These are phyloP conservation scores for Isoetes taiwanensis DNA, from an alignment of 75 land plant species.

Conservation along the genomic window DNA sequence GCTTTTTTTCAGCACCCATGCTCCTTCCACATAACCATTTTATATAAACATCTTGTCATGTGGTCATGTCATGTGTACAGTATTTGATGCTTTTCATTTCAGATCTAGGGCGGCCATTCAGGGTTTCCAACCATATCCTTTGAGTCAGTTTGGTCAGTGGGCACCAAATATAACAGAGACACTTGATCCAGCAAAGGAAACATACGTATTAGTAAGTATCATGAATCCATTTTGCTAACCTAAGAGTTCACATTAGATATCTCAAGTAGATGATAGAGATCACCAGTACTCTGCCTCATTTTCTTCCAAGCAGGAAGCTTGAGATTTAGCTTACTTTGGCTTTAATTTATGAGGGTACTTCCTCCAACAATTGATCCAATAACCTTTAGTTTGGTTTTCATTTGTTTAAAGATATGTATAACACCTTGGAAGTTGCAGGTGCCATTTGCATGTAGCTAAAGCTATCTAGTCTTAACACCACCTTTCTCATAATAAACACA, in stretches of 20 bases:
- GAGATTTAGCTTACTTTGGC: no score
- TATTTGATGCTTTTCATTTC: slow-evolving; percentile 1
- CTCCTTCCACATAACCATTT: not conserved
- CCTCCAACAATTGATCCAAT: not conserved
- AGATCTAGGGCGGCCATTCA: slow-evolving; percentile 70
- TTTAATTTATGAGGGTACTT: not conserved
- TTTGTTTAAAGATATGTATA: not conserved
- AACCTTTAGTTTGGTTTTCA: not conserved
- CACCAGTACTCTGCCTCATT: no score
- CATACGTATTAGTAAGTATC: slow-evolving; percentile 64
- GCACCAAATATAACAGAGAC: slow-evolving; percentile 64
- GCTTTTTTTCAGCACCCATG: no score
- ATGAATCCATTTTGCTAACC: not conserved
- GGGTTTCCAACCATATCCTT: slow-evolving; percentile 78
- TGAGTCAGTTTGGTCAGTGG: slow-evolving; percentile 85
- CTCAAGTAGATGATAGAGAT: not conserved
- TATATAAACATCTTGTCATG: no score
- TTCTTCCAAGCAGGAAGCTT: no score
- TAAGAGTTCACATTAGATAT: not conserved
- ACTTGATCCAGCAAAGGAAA: slow-evolving; percentile 73
- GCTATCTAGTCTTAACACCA: not conserved
- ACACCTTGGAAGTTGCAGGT: no score
- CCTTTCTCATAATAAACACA: not conserved
- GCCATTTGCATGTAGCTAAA: not conserved
- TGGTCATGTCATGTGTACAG: no score